Evolutionary conservation across 2,329 filamentous ascomycete species (phyloP).

Genomic region (Aspergillus caelatus): DNA sequence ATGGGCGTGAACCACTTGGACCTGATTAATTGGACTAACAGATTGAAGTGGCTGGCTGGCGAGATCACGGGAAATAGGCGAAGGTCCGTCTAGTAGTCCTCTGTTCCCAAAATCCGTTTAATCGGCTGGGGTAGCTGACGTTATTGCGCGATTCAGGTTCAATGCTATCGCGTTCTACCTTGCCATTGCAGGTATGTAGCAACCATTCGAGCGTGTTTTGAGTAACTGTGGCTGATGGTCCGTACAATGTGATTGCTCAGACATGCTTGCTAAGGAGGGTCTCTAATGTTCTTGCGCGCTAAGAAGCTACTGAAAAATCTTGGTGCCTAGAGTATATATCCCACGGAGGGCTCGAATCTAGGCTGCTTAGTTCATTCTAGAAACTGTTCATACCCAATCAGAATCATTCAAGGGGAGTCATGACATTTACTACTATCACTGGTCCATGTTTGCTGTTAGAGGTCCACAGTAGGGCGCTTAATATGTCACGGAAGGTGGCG

Average conservation of each 20-base stretch:
- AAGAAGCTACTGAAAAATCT: background rate
- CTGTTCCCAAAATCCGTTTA: background rate
- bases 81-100: slow-evolving; percentile 44
- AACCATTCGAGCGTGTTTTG: background rate
- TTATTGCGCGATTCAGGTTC: slow-evolving; percentile 51
- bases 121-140: background rate
- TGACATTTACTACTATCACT: background rate
- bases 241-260: background rate
- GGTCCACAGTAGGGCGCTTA: background rate
- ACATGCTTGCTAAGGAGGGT: slow-evolving; percentile 61
- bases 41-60: slow-evolving; percentile 61
- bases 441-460: background rate
- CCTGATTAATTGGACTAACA: slow-evolving; percentile 68
- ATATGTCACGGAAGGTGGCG: slow-evolving; percentile 15
- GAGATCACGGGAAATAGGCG: slow-evolving; percentile 58
- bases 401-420: background rate
- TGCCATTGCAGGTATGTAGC: slow-evolving; percentile 62
- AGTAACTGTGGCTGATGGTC: background rate
- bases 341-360: background rate
- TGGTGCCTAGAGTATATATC: slow-evolving; percentile 8
- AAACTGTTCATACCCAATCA: background rate
- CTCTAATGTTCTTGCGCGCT: slow-evolving; percentile 8
- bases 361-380: background rate
- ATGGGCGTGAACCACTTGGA: slow-evolving; percentile 67
- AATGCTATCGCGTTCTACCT: slow-evolving; percentile 67